phyloP scores from a whole-genome alignment of 1,284 basidiomycete species.

The Cerioporus squamosus region DNA sequence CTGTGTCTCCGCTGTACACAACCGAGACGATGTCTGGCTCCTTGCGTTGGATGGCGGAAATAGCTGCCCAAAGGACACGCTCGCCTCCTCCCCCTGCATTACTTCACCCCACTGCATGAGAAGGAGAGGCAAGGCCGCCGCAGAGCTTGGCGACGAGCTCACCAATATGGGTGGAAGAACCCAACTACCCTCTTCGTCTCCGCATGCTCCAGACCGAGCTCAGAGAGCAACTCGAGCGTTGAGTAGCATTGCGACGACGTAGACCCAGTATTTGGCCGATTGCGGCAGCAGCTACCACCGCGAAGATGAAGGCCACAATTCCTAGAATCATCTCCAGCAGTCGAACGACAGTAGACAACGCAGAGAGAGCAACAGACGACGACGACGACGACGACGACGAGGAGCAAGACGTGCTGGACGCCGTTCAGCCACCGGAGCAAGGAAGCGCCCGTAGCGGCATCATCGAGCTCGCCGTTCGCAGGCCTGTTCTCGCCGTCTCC shows the following conservation, averaged over 20 bases:
- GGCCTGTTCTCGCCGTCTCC: conserved; percentile 4
- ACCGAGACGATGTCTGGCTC: conserved; percentile 76
- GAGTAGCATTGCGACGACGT: conserved; percentile 13
- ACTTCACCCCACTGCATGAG: conserved; percentile 53
- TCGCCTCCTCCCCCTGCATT: conserved; percentile 99
- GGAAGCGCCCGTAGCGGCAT: neutral
- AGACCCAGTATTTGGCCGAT: conserved; percentile 16
- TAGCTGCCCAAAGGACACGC: conserved; percentile 93
- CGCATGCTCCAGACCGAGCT: conserved; percentile 10
- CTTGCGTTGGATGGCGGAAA: conserved; percentile 78
- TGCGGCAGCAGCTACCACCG: conserved; percentile 4
- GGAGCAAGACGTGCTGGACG: neutral
- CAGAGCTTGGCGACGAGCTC: conserved; percentile 31
- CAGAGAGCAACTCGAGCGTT: conserved; percentile 8
- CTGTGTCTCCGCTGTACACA: conserved; percentile 90
- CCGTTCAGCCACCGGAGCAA: neutral
- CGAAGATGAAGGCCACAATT: conserved; percentile 10
- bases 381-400: neutral
- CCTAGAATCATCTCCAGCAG: conserved; percentile 10
- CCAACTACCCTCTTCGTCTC: conserved; percentile 61
- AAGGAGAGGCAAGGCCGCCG: conserved; percentile 34
- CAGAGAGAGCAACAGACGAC: neutral
- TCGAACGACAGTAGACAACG: neutral
- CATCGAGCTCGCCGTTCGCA: neutral
- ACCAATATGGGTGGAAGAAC: conserved; percentile 98